These are phyloP conservation scores for Fusarium protoensiforme DNA, from an alignment of 2,329 filamentous ascomycete species.

Conservation along the genomic window DNA sequence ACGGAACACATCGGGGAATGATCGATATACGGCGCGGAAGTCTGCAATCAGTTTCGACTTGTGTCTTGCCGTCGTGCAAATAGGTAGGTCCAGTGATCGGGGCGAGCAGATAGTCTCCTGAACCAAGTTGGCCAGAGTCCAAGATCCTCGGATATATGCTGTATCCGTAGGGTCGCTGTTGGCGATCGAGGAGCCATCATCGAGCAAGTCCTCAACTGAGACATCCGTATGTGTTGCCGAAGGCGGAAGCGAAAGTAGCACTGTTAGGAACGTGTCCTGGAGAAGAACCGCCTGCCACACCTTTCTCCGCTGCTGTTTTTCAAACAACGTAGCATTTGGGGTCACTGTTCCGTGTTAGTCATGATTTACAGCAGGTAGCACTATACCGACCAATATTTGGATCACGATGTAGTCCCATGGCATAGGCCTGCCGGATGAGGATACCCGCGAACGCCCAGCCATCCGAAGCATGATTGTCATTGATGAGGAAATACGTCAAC, in stretches of 20 bases:
- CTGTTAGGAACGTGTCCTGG: conserved; percentile 84
- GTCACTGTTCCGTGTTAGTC: conserved; percentile 57
- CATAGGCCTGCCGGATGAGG: conserved; percentile 80
- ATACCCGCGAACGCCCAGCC: conserved; percentile 86
- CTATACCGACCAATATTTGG: conserved; percentile 71
- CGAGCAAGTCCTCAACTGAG: conserved; percentile 76
- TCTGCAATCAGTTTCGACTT: conserved; percentile 76
- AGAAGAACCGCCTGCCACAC: conserved; percentile 85
- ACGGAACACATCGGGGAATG: conserved; percentile 77
- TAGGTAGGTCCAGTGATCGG: conserved; percentile 77
- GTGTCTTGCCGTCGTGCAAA: conserved; percentile 74
- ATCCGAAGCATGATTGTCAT: conserved; percentile 85
- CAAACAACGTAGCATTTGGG: conserved; percentile 73
- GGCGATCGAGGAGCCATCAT: conserved; percentile 69
- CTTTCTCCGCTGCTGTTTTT: conserved; percentile 83
- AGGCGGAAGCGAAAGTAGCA: conserved; percentile 80
- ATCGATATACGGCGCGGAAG: conserved; percentile 78
- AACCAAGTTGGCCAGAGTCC: conserved; percentile 82
- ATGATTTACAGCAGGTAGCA: background rate
- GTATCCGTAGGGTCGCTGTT: conserved; percentile 73
- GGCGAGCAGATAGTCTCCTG: conserved; percentile 82
- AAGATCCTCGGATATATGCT: conserved; percentile 79
- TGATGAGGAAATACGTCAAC: conserved; percentile 85
- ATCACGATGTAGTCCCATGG: conserved; percentile 83
- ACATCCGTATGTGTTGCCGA: conserved; percentile 85